Percentiles rank a stretch among this genome's conserved stretches.
Evolutionary conservation across 495 filamentous ascomycete species (phyloP).

Genomic region (Lineolata rhizophorae): DNA sequence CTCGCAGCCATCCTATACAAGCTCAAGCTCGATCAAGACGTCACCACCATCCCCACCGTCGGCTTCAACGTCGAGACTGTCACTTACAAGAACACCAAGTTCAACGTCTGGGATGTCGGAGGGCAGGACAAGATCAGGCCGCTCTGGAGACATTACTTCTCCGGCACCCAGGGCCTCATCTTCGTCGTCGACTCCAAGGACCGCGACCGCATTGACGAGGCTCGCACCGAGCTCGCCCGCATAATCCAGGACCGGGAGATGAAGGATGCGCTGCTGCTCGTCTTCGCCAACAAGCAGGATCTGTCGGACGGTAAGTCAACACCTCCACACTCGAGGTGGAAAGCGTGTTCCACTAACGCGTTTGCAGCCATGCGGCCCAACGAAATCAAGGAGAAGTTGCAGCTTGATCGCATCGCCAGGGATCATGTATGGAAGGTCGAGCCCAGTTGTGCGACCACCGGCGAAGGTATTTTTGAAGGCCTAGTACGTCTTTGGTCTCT

Average conservation of each 20-base stretch:
- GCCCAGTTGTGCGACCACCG: slow-evolving; percentile 83
- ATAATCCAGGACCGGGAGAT: slow-evolving; percentile 97
- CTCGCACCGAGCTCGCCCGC: slow-evolving; percentile 68
- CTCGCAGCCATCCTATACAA: slow-evolving; percentile 83
- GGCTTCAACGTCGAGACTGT: slow-evolving; percentile 99
- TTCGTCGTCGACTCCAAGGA: slow-evolving; percentile 95
- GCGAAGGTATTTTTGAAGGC: slow-evolving; percentile 85
- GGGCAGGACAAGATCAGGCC: slow-evolving; percentile 98
- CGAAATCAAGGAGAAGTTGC: slow-evolving; percentile 67
- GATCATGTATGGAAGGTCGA: slow-evolving; percentile 93
- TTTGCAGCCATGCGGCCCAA: slow-evolving; percentile 57
- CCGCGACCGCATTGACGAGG: slow-evolving; percentile 69
- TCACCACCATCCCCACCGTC: slow-evolving; percentile 97
- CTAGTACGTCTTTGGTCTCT: slow-evolving; percentile 35
- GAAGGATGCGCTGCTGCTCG: slow-evolving; percentile 82
- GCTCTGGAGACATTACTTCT: slow-evolving; percentile 96
- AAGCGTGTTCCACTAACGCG: not conserved
- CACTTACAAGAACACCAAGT: slow-evolving; percentile 97
- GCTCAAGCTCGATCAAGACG: slow-evolving; percentile 90
- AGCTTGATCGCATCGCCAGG: slow-evolving; percentile 58
- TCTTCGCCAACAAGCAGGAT: slow-evolving; percentile 99
- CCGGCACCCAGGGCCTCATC: slow-evolving; percentile 88
- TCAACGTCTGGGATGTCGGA: slow-evolving; percentile 98
- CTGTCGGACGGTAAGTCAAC: slow-evolving; percentile 42
- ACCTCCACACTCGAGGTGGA: slow-evolving; percentile 1